Conservation (phyloP, 2,329 filamentous ascomycete genomes). For the Hortaea werneckii region DNA sequence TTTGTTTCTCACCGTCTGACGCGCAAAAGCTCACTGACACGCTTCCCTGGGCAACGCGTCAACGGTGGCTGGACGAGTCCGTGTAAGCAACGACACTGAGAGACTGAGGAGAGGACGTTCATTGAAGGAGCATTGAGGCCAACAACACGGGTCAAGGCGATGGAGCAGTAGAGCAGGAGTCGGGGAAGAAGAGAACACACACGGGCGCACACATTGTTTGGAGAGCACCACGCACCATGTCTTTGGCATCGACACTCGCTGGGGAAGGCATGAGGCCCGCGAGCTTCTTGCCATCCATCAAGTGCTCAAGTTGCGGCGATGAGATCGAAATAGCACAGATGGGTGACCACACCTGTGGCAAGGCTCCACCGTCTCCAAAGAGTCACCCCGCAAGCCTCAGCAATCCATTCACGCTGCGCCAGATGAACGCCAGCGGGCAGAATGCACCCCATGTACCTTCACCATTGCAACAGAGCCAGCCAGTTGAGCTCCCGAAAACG, state of each 20-base stretch:
- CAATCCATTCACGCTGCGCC: conserved; percentile 19
- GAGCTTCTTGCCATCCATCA: conserved; percentile 70
- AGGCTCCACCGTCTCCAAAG: conserved; percentile 7
- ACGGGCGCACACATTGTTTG: too few relatives aligned
- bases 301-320: conserved; percentile 69
- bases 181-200: neutral
- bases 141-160: too few relatives aligned
- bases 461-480: conserved; percentile 7
- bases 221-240: conserved; percentile 11
- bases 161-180: neutral
- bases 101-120: too few relatives aligned
- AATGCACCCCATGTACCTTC: conserved; percentile 6
- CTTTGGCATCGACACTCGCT: conserved; percentile 19
- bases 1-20: too few relatives aligned
- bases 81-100: too few relatives aligned
- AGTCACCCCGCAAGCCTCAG: conserved; percentile 11
- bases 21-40: too few relatives aligned
- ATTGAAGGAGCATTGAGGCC: too few relatives aligned
- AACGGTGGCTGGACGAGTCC: too few relatives aligned
- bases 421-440: conserved; percentile 9
- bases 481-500: conserved; percentile 3
- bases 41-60: too few relatives aligned
- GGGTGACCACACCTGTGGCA: conserved; percentile 66
- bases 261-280: conserved; percentile 44
- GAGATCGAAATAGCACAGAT: conserved; percentile 77